Conservation (phyloP, 1,284 basidiomycete species). For the Schizophyllum amplum region DNA sequence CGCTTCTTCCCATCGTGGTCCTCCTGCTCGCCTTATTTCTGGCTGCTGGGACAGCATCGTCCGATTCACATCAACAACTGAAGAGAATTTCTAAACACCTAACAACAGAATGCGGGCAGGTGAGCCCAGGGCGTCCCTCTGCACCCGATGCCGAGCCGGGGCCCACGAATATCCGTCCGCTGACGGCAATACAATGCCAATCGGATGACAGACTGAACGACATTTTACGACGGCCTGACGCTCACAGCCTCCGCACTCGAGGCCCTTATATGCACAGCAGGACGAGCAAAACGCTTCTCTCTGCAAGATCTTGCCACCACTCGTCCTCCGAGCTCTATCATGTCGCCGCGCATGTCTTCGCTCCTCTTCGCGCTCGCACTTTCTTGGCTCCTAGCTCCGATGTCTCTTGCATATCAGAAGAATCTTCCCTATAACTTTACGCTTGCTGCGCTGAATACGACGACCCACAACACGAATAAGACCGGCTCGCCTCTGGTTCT, state of each 20-base stretch:
- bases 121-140: not conserved
- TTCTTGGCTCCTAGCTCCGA: not conserved
- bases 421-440: slow-evolving; percentile 29
- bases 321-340: not conserved
- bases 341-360: not conserved
- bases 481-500: slow-evolving; percentile 35
- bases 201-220: not conserved
- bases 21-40: too few relatives aligned
- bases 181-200: not conserved
- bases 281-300: too few relatives aligned
- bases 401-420: not conserved
- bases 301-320: not conserved
- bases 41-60: too few relatives aligned
- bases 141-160: not conserved
- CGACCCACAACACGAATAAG: slow-evolving; percentile 25
- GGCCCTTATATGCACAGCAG: too few relatives aligned
- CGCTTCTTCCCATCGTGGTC: too few relatives aligned
- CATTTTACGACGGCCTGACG: not conserved
- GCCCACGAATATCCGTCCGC: not conserved
- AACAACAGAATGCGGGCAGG: not conserved
- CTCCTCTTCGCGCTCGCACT: not conserved
- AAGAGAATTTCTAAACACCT: not conserved
- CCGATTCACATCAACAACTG: too few relatives aligned
- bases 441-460: slow-evolving; percentile 30
- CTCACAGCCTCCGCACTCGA: too few relatives aligned